Base-by-base conservation (phyloP, 345 rosid genomes). In the Toxicodendron radicans region DNA sequence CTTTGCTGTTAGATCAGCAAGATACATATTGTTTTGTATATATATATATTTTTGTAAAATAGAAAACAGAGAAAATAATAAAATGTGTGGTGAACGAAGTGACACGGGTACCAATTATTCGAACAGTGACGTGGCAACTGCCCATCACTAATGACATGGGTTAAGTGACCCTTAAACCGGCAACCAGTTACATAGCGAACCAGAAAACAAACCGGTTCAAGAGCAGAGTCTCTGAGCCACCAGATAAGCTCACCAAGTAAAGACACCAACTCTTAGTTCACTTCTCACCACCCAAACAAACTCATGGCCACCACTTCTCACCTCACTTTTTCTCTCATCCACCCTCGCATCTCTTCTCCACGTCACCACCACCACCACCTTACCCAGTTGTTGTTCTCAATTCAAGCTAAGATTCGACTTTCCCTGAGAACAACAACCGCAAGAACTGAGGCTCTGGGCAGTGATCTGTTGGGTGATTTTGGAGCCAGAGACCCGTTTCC, bases 401-500 rank as follows among this genome's bases (percentile, higher is more conserved):
- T 56, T 65, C 66, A 23, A 51, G 14, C 65, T 73, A 78, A 23
- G 53, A 70, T 60, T 51, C 66, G 72, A 60, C 60, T 52, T 33
- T 10, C 41, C 57, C 24, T 77, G 70, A 77, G 76, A 73, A 32
- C n/a, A 59, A 20, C 58, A 64, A 9, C 51, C 16, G 32, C 45
- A 5, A 66, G 16, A 51, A 79, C 46, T 33, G 75, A 72, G 35
- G 89, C 84, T 7, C 3, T 33, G 68, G 85, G 76, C 3, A 0
- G 20, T 46, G 92, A 88, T 68, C 1, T 49, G 56, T 20, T 81
- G 75, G 94, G 92, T 14, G 97, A 89, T 73, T 91, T 91, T 68
- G 94, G 97, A 20, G 91, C 87, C 10, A 79, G 94, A 53, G 94
- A 89, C 82, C 94, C 94, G 9, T 89, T 85, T 59, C 91, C 97